Base-by-base conservation (phyloP, 2,329 filamentous ascomycete species). In the Neophaeococcomyces mojaviensis region DNA sequence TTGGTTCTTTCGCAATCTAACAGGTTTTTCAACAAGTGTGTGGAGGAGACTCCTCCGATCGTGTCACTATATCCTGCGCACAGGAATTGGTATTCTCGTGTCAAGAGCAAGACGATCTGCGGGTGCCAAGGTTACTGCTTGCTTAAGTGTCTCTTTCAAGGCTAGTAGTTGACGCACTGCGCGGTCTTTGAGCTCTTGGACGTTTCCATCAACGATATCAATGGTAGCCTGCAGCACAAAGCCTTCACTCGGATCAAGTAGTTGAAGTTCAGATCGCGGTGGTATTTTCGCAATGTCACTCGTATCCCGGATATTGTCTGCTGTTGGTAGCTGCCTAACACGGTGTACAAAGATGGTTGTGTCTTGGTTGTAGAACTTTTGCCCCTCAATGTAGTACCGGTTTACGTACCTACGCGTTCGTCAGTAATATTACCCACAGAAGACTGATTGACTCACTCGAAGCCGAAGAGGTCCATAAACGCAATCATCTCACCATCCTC, bases 51-150 rank as follows among this genome's bases (percentile, higher is more conserved):
- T 16, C 16, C 16, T 37, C 12, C 16, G 9, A 19, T 24, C 4
- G 20, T 13, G 19, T 4, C 16, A 50, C 47, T n/a, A 52, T 26
- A 39, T 44, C 46, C 51, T 53, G 45, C 50, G 46, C 24, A 41
- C 44, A 32, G 20, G 39, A 26, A 48, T 34, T 24, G 52, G 79
- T 32, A 79, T 74, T 46, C 78, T 68, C 2, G 78, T 78, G 58
- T 82, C 78, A 51, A 82, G 62, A 20, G 73, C 67, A 40, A 82
- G 61, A 40, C 79, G 67, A 60, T 82, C 77, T 1, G 74, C 76
- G 37, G 74, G 68, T 38, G 71, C 68, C 54, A 83, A 58, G 42
- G 77, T 73, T 18, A 82, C 71, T 13, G 73, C 74, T 8, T 64
- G 64, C 54, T 73, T 77, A 61, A 82, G 67, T 47, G 69, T 66